Percentiles rank a stretch among this genome's conserved stretches.
These are phyloP conservation scores for Bipolaris sorokiniana DNA, from an alignment of 2,329 filamentous ascomycete species.

Conservation along the genomic window DNA sequence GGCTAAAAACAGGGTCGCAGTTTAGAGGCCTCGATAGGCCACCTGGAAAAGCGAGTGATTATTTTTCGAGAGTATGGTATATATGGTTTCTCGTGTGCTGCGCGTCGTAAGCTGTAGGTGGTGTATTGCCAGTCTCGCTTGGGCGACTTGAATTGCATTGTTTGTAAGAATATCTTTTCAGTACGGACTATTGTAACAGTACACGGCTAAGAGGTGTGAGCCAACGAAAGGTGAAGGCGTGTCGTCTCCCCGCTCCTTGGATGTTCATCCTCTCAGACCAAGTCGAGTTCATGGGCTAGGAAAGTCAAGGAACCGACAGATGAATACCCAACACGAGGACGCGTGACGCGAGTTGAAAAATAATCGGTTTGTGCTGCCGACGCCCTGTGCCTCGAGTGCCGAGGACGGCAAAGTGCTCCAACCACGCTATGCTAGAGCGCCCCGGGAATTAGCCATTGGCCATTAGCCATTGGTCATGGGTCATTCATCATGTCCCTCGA, in stretches of 20 bases:
- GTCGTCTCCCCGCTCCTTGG: too few relatives aligned
- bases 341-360: background rate
- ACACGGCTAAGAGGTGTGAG: too few relatives aligned
- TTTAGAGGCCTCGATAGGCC: slow-evolving; percentile 14
- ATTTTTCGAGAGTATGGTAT: background rate
- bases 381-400: background rate
- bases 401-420: too few relatives aligned
- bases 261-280: too few relatives aligned
- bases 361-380: background rate
- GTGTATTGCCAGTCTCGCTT: too few relatives aligned
- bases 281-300: too few relatives aligned
- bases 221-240: background rate
- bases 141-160: too few relatives aligned
- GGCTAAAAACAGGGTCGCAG: background rate
- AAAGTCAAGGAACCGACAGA: too few relatives aligned
- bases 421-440: background rate
- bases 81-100: background rate
- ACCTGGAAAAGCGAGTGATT: slow-evolving; percentile 20
- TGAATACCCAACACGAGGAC: too few relatives aligned
- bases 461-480: background rate
- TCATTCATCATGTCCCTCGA: background rate
- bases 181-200: too few relatives aligned
- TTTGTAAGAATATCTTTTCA: too few relatives aligned
- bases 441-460: background rate
- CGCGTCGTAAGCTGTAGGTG: background rate